A percentile compares a stretch with the other conserved stretches of the same genome.
These are phyloP conservation scores for Penicillium sp. DNA, from an alignment of 2,329 filamentous ascomycete species.

Conservation along the genomic window DNA sequence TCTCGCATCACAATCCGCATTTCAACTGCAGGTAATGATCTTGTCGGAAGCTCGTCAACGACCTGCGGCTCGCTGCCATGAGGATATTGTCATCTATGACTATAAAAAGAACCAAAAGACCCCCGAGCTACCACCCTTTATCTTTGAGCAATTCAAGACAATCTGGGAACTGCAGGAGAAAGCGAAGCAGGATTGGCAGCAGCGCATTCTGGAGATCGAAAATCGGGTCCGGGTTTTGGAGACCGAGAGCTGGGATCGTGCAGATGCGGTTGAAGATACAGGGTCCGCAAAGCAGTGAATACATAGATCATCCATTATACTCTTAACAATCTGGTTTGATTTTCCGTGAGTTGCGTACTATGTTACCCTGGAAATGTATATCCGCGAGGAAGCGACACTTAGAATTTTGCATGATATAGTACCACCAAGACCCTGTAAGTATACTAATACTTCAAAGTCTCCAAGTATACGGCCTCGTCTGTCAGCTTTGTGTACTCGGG, in stretches of 20 bases:
- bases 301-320: neutral
- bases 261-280: conserved; percentile 66
- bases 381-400: too few species aligned
- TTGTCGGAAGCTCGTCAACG: conserved; percentile 70
- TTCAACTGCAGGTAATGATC: conserved; percentile 56
- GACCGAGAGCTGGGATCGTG: conserved; percentile 65
- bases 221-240: conserved; percentile 60
- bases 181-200: conserved; percentile 50
- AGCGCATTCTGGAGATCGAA: conserved; percentile 54
- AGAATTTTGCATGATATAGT: too few species aligned
- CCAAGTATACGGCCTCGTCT: too few species aligned
- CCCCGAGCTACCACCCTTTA: conserved; percentile 52
- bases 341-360: neutral
- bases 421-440: too few species aligned
- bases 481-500: too few species aligned
- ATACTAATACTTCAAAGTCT: too few species aligned
- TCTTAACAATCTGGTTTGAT: neutral
- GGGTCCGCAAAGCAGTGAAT: conserved; percentile 40
- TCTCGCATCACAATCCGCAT: conserved; percentile 28
- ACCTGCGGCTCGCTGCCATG: conserved; percentile 65
- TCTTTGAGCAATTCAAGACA: conserved; percentile 55
- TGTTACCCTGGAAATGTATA: neutral
- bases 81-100: conserved; percentile 77
- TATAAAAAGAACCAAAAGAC: conserved; percentile 57
- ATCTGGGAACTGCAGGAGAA: conserved; percentile 60